A percentile compares a stretch with the other conserved stretches of the same genome.
These are phyloP conservation scores for Hylodesmum podocarpum DNA, from an alignment of 306 rosid genomes.

Conservation along the genomic window DNA sequence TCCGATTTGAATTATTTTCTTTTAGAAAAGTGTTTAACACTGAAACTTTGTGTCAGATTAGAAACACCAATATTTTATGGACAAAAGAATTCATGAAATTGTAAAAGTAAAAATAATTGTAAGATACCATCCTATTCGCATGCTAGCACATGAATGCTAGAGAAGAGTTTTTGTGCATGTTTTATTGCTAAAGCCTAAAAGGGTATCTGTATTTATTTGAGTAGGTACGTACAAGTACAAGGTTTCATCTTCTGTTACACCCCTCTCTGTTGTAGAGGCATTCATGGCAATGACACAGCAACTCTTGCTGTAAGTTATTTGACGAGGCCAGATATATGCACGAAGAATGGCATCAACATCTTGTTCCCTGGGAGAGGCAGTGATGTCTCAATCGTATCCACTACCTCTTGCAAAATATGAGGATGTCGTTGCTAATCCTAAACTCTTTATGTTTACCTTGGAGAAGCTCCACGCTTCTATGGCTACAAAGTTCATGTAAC, in stretches of 20 bases:
- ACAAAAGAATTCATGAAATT: too few relatives aligned
- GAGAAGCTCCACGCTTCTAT: conserved; percentile 71
- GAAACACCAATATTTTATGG: background rate
- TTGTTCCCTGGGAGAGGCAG: conserved; percentile 47
- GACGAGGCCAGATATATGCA: too few relatives aligned
- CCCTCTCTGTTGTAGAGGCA: background rate
- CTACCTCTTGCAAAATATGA: conserved; percentile 56
- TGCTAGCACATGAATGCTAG: too few relatives aligned
- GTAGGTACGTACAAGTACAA: too few relatives aligned
- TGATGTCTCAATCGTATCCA: conserved; percentile 49
- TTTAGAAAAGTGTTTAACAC: too few relatives aligned
- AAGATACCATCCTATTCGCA: too few relatives aligned
- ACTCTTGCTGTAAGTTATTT: background rate
- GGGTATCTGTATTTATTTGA: background rate
- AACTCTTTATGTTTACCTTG: conserved; percentile 60
- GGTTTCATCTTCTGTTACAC: background rate
- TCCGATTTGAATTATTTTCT: too few relatives aligned
- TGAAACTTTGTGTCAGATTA: too few relatives aligned
- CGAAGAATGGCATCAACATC: background rate
- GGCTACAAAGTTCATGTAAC: conserved; percentile 83
- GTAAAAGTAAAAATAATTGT: background rate
- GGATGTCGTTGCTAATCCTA: conserved; percentile 52
- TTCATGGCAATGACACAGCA: background rate
- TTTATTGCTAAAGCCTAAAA: background rate
- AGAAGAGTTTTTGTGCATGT: too few relatives aligned